Evolutionary conservation across 257 asterid species (phyloP), one percentile per base, ranked within the genome.

Genomic region (Solanum stenotomum): DNA sequence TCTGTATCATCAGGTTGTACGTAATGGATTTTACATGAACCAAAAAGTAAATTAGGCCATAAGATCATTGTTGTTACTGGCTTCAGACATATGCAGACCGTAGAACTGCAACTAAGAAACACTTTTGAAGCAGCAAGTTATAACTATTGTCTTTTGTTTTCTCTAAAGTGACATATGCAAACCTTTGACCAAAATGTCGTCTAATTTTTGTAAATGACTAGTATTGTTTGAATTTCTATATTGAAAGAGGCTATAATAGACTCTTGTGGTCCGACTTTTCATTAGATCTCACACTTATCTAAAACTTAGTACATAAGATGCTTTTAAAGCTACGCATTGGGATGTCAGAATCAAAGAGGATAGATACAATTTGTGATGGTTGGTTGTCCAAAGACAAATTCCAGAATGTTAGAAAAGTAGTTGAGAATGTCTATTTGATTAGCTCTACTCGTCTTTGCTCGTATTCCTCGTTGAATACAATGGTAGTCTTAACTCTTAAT

Each of bases 181-280:
- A 61, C 6, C 14, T 22, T 9, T 61, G 68, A 61, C 6, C 13
- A 23, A 61, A 63, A 63, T 11, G 4, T 63, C 16, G 14, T 63
- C 31, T 63, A 5, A 10, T 23, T 63, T 63, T 63, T n/a, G 1
- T 61, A 61, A 23, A 6, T 63, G 71, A n/a, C 27, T 63, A 23
- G 16, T 63, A 63, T 63, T n/a, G 16, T 56, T 56, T 56, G 67
- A 56, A 56, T 56, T 3, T 56, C 25, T 56, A 7, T 56, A 20
- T 56, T 56, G 25, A 56, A 56, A 56, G 65, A 18, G 1, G 63
- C 8, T 15, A 49, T 1, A 14, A 16, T 52, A 63, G 31, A 23
- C 16, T 63, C 27, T 63, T n/a, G 31, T 63, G 15, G 0, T 63
- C 0, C 0, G 29, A 10, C 0, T 23, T 38, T 14, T 10, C 2